A percentile compares a stretch with the other conserved stretches of the same genome.
phyloP scores from a whole-genome alignment of 192 early-diverging fungal genomes.

The Tieghemiomyces parasiticus region DNA sequence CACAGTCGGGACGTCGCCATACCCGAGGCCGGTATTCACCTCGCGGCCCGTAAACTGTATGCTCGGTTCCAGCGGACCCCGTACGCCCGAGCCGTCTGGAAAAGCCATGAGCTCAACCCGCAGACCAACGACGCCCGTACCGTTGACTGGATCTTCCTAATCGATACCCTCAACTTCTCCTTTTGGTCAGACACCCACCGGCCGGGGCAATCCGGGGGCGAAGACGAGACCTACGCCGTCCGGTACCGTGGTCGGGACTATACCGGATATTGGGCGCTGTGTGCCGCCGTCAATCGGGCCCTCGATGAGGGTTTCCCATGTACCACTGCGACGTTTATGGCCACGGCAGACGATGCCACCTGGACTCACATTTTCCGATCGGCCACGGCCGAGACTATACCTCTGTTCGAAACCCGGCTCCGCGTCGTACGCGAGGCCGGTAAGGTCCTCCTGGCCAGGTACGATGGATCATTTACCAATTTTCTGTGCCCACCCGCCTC shows the following conservation, averaged over 20 bases:
- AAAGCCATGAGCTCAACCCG: conserved; percentile 44
- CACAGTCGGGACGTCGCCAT: conserved; percentile 46
- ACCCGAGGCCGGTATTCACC: conserved; percentile 27
- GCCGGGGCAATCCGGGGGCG: conserved; percentile 14
- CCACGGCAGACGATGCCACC: conserved; percentile 11
- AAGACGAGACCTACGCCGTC: conserved; percentile 30
- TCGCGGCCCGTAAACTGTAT: conserved; percentile 40
- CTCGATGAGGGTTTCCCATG: conserved; percentile 41
- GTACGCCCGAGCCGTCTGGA: conserved; percentile 49
- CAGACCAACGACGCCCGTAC: conserved; percentile 34
- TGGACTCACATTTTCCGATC: conserved; percentile 44
- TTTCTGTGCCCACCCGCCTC: conserved; percentile 30
- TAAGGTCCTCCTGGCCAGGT: conserved; percentile 39
- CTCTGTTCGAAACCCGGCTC: conserved; percentile 43
- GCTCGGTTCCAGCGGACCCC: conserved; percentile 38
- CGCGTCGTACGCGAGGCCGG: conserved; percentile 52
- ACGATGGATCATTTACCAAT: conserved; percentile 44
- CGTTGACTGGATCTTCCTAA: conserved; percentile 68
- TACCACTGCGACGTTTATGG: conserved; percentile 31
- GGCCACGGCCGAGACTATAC: conserved; percentile 31
- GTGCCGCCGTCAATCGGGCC: conserved; percentile 58
- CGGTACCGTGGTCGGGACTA: conserved; percentile 34
- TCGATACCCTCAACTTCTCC: conserved; percentile 74
- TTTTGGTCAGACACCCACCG: conserved; percentile 53
- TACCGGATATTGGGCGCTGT: conserved; percentile 73